These are phyloP conservation scores for Xylaria sp. DNA, from an alignment of 2,329 filamentous ascomycete species.

Conservation along the genomic window DNA sequence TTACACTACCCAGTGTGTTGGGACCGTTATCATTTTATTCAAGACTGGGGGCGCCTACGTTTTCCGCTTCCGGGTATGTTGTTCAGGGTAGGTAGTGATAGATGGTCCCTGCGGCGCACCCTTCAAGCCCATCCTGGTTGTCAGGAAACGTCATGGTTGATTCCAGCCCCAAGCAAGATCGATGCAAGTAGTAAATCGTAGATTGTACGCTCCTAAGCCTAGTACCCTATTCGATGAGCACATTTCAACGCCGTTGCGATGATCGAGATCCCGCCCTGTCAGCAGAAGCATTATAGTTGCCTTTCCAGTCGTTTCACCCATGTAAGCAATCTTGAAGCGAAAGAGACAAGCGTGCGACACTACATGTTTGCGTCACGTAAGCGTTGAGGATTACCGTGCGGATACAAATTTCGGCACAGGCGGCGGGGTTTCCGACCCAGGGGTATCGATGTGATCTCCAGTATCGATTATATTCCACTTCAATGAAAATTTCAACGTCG, in stretches of 20 bases:
- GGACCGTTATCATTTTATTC: conserved; percentile 3
- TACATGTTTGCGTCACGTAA: too few species aligned
- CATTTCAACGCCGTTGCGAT: not conserved
- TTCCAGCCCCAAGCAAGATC: not conserved
- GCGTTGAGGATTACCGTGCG: not conserved
- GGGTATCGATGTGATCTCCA: not conserved
- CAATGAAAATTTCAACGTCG: not conserved
- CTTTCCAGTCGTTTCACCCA: not conserved
- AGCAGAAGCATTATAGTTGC: too few species aligned
- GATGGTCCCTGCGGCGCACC: conserved; percentile 16
- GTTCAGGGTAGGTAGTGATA: conserved; percentile 8
- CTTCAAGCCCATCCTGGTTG: not conserved
- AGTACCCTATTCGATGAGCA: not conserved
- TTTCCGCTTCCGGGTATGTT: not conserved
- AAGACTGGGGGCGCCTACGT: not conserved
- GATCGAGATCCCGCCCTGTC: conserved; percentile 1
- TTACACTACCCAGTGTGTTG: conserved; percentile 12
- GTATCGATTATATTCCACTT: not conserved
- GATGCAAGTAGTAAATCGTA: not conserved
- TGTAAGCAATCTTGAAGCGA: not conserved
- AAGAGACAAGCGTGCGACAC: not conserved
- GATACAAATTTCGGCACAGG: not conserved
- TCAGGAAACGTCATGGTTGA: not conserved
- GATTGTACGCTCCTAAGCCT: too few species aligned
- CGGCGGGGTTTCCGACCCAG: not conserved